Conservation (phyloP, 2,329 filamentous ascomycete species). For the Truncatella angustata region DNA sequence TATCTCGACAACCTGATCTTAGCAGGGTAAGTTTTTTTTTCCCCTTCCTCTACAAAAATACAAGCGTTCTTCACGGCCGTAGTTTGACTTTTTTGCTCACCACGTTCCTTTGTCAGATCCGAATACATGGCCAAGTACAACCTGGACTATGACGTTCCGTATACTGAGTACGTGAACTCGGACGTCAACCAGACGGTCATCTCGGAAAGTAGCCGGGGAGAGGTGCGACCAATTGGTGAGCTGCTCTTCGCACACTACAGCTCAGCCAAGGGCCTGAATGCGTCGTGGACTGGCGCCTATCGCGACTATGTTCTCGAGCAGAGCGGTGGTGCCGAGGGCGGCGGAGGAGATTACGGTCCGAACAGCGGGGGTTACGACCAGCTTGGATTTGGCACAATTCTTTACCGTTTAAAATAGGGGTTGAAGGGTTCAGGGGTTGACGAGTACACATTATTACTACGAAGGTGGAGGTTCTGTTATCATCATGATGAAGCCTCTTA, state of each 20-base stretch:
- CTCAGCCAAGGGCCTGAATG: conserved; percentile 34
- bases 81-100: too few species aligned
- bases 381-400: conserved; percentile 29
- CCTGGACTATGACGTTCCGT: conserved; percentile 39
- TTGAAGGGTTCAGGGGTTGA: too few species aligned
- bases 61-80: too few species aligned
- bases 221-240: conserved; percentile 36
- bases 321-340: conserved; percentile 36
- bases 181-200: conserved; percentile 34
- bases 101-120: conserved; percentile 16
- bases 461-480: too few species aligned
- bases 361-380: conserved; percentile 41
- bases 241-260: conserved; percentile 38
- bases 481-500: too few species aligned
- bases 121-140: conserved; percentile 42
- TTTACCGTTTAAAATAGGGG: conserved; percentile 21
- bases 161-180: conserved; percentile 34
- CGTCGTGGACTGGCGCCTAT: conserved; percentile 34
- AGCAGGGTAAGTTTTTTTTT: conserved; percentile 7
- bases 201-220: conserved; percentile 27
- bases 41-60: too few species aligned
- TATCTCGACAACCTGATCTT: conserved; percentile 33
- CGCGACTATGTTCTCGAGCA: conserved; percentile 32
- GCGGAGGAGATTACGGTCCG: conserved; percentile 40
- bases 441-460: too few species aligned